These are phyloP conservation scores for Zizania palustris DNA, from an alignment of 202 grass and related monocot genomes.

Conservation along the genomic window DNA sequence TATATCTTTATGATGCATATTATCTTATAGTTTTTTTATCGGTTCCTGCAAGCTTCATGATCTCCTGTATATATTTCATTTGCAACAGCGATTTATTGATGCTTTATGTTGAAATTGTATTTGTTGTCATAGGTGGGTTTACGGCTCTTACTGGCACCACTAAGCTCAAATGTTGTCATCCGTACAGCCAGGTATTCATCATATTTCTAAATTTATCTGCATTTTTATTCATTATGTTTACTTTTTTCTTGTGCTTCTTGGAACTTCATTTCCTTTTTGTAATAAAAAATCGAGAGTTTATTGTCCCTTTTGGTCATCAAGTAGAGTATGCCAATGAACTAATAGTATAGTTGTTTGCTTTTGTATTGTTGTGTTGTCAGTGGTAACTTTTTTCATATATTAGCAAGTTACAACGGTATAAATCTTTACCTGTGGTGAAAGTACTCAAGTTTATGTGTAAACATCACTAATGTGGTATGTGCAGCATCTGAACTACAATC, in stretches of 20 bases:
- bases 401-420: not conserved
- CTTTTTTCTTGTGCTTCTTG: not conserved
- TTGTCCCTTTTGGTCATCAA: slow-evolving; percentile 6
- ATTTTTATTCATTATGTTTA: slow-evolving; percentile 8
- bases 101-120: slow-evolving; percentile 26
- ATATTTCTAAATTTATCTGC: not conserved
- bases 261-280: not conserved
- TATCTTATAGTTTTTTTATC: slow-evolving; percentile 11
- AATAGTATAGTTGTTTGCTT: not conserved
- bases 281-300: not conserved
- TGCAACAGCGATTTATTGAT: slow-evolving; percentile 13
- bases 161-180: slow-evolving; percentile 55
- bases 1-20: slow-evolving; percentile 3
- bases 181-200: slow-evolving; percentile 59
- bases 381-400: slow-evolving; percentile 1
- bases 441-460: slow-evolving; percentile 1
- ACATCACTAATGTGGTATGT: not conserved
- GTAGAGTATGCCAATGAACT: slow-evolving; percentile 16
- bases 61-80: not conserved
- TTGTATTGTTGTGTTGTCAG: not conserved
- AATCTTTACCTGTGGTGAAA: slow-evolving; percentile 24
- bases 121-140: slow-evolving; percentile 49
- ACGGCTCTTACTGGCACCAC: slow-evolving; percentile 57
- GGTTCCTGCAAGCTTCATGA: slow-evolving; percentile 4
- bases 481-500: slow-evolving; percentile 24